Evolutionary conservation across 73 alveolate species (phyloP).

Genomic region (Blepharisma stoltei): DNA sequence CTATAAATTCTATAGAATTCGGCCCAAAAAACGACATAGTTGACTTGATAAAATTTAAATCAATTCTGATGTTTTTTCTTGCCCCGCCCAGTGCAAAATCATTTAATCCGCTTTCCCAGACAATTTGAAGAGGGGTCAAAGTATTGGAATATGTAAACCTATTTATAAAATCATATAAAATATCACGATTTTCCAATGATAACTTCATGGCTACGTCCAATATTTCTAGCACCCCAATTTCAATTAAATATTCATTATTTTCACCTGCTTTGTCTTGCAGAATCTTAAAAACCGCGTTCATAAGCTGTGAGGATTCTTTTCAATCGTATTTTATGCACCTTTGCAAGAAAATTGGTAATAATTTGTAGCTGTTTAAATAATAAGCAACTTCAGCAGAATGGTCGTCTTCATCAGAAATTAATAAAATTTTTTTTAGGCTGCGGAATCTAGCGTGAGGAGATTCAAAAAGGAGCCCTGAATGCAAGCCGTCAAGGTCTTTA

Average conservation of each 20-base stretch:
- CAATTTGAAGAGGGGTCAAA: conserved; percentile 1
- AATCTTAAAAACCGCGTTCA: conserved; percentile 13
- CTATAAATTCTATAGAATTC: not conserved
- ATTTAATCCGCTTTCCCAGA: not conserved
- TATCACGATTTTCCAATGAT: not conserved
- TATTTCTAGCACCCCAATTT: not conserved
- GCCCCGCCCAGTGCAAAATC: not conserved
- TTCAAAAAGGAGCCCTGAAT: conserved; percentile 9
- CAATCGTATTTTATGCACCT: not conserved
- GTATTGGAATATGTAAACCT: not conserved
- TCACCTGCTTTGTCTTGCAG: not conserved
- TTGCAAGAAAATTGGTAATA: not conserved
- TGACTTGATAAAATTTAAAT: not conserved
- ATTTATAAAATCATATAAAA: not conserved
- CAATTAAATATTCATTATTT: not conserved
- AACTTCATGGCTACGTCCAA: not conserved
- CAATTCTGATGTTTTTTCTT: not conserved
- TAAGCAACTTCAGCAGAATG: not conserved
- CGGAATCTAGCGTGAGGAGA: not conserved
- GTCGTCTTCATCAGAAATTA: not conserved
- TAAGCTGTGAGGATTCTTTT: not conserved
- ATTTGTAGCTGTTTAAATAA: not conserved
- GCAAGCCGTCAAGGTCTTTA: not conserved
- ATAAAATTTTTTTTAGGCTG: not conserved
- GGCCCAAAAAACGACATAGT: conserved; percentile 19